Percentiles rank a stretch among this genome's conserved stretches.
Conservation (phyloP, 1,284 basidiomycete genomes). For the Puccinia triticina region DNA sequence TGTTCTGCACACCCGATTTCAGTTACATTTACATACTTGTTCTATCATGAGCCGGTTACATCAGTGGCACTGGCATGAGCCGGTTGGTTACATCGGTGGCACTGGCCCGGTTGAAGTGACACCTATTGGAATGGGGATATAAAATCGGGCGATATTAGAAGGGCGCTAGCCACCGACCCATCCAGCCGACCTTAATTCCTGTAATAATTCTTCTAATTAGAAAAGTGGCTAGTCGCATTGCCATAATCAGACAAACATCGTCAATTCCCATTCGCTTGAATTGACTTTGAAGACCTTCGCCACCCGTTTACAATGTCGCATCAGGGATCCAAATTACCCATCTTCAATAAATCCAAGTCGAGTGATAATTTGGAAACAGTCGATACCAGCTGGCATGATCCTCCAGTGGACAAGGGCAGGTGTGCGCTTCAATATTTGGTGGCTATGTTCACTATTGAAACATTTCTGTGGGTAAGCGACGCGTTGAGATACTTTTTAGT, state of each 20-base stretch:
- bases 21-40: too few relatives aligned
- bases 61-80: too few relatives aligned
- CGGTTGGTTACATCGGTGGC: too few relatives aligned
- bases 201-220: too few relatives aligned
- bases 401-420: constrained; percentile 2
- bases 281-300: too few relatives aligned
- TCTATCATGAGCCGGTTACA: too few relatives aligned
- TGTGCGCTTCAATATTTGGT: constrained; percentile 6
- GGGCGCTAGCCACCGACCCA: background rate
- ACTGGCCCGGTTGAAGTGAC: too few relatives aligned
- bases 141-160: background rate
- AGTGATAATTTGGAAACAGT: background rate
- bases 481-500: background rate
- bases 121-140: background rate
- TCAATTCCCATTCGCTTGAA: too few relatives aligned
- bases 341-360: background rate
- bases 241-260: background rate
- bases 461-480: constrained; percentile 10
- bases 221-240: background rate
- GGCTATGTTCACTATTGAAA: constrained; percentile 28
- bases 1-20: too few relatives aligned
- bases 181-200: background rate
- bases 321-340: background rate
- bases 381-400: background rate
- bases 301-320: background rate